Base-by-base conservation (phyloP, 371 early-diverging fungal species). In the Nematocida sp. region DNA sequence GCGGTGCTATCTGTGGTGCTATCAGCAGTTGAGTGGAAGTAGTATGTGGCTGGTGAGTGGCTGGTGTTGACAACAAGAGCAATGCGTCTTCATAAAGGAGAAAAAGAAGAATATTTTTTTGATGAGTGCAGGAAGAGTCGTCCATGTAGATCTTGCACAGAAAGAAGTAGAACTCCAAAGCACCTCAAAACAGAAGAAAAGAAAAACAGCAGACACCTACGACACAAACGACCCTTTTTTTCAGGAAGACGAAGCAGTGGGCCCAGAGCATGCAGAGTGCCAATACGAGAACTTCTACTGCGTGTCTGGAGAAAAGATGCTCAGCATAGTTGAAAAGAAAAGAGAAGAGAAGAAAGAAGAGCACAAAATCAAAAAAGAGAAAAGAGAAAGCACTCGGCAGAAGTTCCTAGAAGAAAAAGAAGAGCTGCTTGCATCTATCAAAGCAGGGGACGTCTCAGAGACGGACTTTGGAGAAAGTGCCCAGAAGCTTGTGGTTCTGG, bases 181-280 rank as follows among this genome's bases (percentile, higher is more conserved):
- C 13, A 53, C 25, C 23, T 48, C 57, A 46, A 46, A 21, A 21
- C 15, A 60, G 37, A 70, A 58, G 32, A 70, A 43, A 38, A 70
- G 46, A 37, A 60, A 34, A 60, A 27, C 41, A 60, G 21, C 27
- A 31, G 74, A 70, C 34, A 32, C 15, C 23, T 70, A 70, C 41
- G 62, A 70, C 32, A 38, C 49, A 36, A 29, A 32, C 17, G 74
- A 70, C 41, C 74, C 74, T 11, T 70, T 70, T 34, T 70, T 36
- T 31, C 62, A 70, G 32, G 74, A 70, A 40, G 74, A 70, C 43
- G 62, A 70, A 50, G 74, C 25, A 4, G 63, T 60, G 27, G 17
- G 11, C 5, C 11, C 32, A 21, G 62, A 62, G 11, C 27, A 49
- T 8, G 29, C 60, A 25, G 62, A 58, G 55, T 70, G 74, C 43